These are phyloP conservation scores for Epicoccum nigrum DNA, from an alignment of 2,329 filamentous ascomycete species.

Conservation along the genomic window DNA sequence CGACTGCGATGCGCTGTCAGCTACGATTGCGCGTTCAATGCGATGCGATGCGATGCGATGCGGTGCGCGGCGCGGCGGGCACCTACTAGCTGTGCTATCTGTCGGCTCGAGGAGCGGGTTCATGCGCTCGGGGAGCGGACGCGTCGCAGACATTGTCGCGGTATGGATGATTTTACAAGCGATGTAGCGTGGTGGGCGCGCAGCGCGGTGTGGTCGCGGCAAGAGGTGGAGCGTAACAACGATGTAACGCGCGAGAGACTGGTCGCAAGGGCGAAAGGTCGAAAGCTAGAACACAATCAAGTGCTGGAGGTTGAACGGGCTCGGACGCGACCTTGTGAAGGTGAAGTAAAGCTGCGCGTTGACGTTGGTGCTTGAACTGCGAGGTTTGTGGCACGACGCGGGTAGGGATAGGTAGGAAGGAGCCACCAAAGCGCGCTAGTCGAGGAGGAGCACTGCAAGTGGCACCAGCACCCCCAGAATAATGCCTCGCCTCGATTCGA, in stretches of 20 bases:
- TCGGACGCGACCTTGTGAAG: constrained; percentile 6
- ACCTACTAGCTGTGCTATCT: constrained; percentile 68
- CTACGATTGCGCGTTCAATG: constrained; percentile 29
- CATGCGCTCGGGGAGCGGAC: constrained; percentile 64
- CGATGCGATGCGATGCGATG: too few species aligned
- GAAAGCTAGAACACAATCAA: constrained; percentile 13
- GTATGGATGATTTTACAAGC: constrained; percentile 22
- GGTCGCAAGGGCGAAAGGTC: constrained; percentile 9
- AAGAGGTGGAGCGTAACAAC: constrained; percentile 14
- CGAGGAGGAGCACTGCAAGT: neutral
- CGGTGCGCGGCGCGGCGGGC: constrained; percentile 32
- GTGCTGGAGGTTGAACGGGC: constrained; percentile 7
- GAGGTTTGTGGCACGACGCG: constrained; percentile 7
- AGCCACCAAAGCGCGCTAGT: constrained; percentile 12
- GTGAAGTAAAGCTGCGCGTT: constrained; percentile 13
- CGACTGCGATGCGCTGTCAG: constrained; percentile 47
- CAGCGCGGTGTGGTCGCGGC: constrained; percentile 22
- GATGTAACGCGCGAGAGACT: constrained; percentile 13
- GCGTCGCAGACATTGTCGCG: constrained; percentile 42
- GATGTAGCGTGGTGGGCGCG: constrained; percentile 29
- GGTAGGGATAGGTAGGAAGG: constrained; percentile 19
- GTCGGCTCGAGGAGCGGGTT: constrained; percentile 70
- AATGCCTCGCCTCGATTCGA: constrained; percentile 14
- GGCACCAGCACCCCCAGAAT: constrained; percentile 3
- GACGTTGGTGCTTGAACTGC: constrained; percentile 10